Evolutionary conservation across 2,329 filamentous ascomycete species (phyloP), one percentile per base, ranked within the genome.

Genomic region (Xylariaceae sp.): DNA sequence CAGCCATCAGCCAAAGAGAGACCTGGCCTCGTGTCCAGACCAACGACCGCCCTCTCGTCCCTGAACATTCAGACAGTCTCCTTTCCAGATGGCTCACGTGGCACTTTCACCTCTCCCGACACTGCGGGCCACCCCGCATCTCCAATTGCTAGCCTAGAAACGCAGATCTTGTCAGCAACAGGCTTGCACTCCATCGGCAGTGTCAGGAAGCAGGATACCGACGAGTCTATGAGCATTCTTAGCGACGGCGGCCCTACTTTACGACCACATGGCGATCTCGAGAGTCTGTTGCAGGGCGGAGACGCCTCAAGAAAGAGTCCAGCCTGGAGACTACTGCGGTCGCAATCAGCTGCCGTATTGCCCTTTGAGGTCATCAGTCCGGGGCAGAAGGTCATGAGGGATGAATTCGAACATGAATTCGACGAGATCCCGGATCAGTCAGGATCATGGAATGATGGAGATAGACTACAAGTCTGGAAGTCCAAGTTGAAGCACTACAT

Each of bases 401-500:
- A 80, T 3, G 80, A 83, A 12, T 96, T 97, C 60, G 77, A 83
- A 40, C 74, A 77, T 55, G 93, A 97, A 67, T 96, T 97, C 60
- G 86, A 91, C 54, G 75, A 84, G 22, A 78, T 96, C 39, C 86
- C 85, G 1, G 81, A 84, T 6, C 77, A 75, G 28, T 66, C 70
- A 49, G 69, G 71, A 43, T 67, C 70, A 33, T 67, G 72, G 54
- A 71, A 68, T 43, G 80, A 83, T 48, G 82, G 86, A 43, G 72
- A 77, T 43, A 74, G 90, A 22, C 76, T 96, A 39, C 73, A 76
- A 14, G 78, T 85, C 57, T 99, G 92, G 92, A 94, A 91, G 67
- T 83, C 88, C 36, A 97, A 97, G 73, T 79, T 92, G 57, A 99
- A 99, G 71, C 94, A 99, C 71, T 99, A 96, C 70, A 84, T 99